Base-by-base conservation (phyloP, 2,329 filamentous ascomycete species). In the Xylaria sp. region DNA sequence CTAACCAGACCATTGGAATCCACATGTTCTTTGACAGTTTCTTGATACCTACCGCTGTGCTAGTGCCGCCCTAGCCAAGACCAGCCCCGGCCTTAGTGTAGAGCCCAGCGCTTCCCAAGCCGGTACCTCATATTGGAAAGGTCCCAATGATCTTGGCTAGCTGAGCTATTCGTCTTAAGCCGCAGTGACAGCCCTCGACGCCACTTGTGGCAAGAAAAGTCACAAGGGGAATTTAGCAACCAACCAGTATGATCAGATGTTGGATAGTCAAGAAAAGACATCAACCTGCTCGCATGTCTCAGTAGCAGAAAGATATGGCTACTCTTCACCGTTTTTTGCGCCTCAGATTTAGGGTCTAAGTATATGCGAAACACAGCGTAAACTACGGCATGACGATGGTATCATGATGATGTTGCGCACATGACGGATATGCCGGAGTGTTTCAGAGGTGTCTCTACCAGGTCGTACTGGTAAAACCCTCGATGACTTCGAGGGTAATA, bases 1-100 rank as follows among this genome's bases (percentile, higher is more conserved):
- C 28, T 28, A 39, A 34, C 23, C 46, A 51, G 39, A 52, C 31
- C 46, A 62, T 62, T 52, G 46, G 31, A 50, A 41, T 37, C 48
- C 59, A 62, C 44, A 52, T 52, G n/a, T 62, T 52, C 46, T 61
- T 25, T 28, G 51, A 54, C 51, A 54, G 51, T n/a, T 46, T 63
- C 50, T 28, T 23, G 23, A 52, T 25, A 25, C 55, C 28, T 15
- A 46, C 46, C 46, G 41, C 62, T 61, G 23, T 20, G 12, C 66
- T 41, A 58, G 57, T 23, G 23, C 51, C n/a, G 39, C 20, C 20
- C n/a, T 25, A 41, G 37, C 18, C 34, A 8, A 8, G 25, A 41
- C 41, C 15, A 28, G 50, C 50, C 23, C 20, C 50, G 23, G n/a
- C 50, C 50, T 18, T 28, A 18, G 23, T 31, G 10, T 25, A 31